Base-by-base conservation (phyloP, 2,329 filamentous ascomycete species). In the Pseudocercospora cruenta region DNA sequence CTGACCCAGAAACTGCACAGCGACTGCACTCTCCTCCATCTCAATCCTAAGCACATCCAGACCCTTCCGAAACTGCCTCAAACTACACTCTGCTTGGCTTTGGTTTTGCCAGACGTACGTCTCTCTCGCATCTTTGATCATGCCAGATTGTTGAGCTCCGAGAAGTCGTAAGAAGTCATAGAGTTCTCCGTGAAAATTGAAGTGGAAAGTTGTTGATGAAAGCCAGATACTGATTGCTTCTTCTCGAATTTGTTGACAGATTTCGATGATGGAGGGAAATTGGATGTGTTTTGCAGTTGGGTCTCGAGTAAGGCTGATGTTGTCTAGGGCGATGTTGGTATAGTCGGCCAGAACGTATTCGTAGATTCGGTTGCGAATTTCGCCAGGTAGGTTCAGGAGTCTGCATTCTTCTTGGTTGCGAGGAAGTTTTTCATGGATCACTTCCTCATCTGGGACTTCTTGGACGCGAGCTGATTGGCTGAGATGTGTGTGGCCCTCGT, bases 311-410 rank as follows among this genome's bases (percentile, higher is more conserved):
- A 33, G 12, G 22, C 22, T 28, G 24, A 55, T 55, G 39, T 43
- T 21, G 21, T 45, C 57, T 4, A 43, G 28, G 21, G 57, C 57
- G 16, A 43, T 16, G 14, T 16, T 45, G 36, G 33, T 22, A 19
- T 59, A n/a, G 31, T 43, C 33, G 21, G 10, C 21, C 4, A 59
- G 24, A 21, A 28, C 22, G 21, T 59, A 59, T 21, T 59, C 57
- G 57, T 59, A 59, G 10, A 59, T 59, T 3, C 57, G 22, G 21
- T 59, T 59, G 12, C 57, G 19, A n/a, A 59, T 45, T 12, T 59
- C 57, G 14, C 33, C 57, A 1, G 57, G 57, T 9, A 59, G 21
- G 22, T 26, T 26, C 4, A 45, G 33, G 12, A 59, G 21, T 16
- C 57, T 1, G 57, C 33, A 21, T 21, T 21, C 14, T 36, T 45